phyloP scores from a whole-genome alignment of 2,329 filamentous ascomycete species.

The Colletotrichum sp. region DNA sequence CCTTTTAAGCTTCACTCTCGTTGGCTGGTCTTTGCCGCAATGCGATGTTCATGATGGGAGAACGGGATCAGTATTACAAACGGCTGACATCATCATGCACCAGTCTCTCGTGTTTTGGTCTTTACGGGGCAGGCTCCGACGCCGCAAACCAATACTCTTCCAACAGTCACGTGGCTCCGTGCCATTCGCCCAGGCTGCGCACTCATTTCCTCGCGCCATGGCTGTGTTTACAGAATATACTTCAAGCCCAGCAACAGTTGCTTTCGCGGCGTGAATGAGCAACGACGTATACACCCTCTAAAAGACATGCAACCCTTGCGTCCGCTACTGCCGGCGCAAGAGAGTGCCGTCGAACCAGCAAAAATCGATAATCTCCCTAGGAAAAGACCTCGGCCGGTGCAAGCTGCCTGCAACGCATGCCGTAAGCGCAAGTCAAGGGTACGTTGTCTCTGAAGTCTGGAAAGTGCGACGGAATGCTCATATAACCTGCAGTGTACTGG shows the following conservation, averaged over 20 bases:
- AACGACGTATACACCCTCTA: rapidly evolving
- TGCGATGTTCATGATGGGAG: not conserved
- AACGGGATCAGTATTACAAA: not conserved
- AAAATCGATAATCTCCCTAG: not conserved
- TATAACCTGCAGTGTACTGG: not conserved
- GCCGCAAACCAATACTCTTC: not conserved
- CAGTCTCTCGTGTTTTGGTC: not conserved
- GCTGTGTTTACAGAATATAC: not conserved
- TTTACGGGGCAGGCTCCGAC: not conserved
- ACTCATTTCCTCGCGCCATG: not conserved
- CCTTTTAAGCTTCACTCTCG: not conserved
- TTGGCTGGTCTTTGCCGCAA: not conserved
- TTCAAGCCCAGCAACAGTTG: not conserved
- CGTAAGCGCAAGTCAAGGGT: not conserved
- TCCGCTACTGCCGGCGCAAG: not conserved
- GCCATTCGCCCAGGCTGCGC: not conserved
- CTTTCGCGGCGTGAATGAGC: rapidly evolving
- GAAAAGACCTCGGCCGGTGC: not conserved
- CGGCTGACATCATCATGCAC: not conserved
- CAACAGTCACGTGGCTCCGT: not conserved
- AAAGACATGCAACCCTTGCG: not conserved
- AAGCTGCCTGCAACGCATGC: not conserved
- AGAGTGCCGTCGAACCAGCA: rapidly evolving
- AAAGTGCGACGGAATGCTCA: rapidly evolving
- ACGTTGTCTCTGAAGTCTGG: not conserved